Evolutionary conservation across 1,284 basidiomycete species (phyloP).

Genomic region (Porodaedalea pini): DNA sequence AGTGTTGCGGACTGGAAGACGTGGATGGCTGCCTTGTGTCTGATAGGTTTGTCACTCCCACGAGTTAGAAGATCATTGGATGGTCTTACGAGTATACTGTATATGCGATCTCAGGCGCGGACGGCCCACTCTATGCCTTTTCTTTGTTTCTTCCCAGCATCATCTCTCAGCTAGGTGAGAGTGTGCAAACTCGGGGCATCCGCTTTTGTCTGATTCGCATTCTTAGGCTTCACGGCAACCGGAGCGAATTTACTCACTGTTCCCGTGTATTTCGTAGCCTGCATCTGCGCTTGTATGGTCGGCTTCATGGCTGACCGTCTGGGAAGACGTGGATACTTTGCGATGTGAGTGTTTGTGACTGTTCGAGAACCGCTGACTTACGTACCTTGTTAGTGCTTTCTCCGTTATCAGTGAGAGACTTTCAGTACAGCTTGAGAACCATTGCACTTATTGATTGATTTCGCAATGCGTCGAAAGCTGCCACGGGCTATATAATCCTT

Average conservation of each 20-base stretch:
- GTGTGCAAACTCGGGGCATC: background rate
- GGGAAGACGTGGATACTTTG: constrained; percentile 56
- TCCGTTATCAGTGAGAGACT: constrained; percentile 35
- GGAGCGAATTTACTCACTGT: constrained; percentile 69
- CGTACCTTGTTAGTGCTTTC: constrained; percentile 28
- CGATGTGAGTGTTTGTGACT: constrained; percentile 43
- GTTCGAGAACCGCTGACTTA: background rate
- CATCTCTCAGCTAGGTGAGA: constrained; percentile 51
- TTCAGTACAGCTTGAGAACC: background rate
- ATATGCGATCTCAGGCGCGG: constrained; percentile 49
- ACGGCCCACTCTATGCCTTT: constrained; percentile 70
- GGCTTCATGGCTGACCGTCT: constrained; percentile 62
- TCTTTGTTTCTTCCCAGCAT: constrained; percentile 70
- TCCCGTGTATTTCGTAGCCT: constrained; percentile 66
- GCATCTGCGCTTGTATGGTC: constrained; percentile 58
- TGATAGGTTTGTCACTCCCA: constrained; percentile 10
- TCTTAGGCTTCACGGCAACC: constrained; percentile 59
- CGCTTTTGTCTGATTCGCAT: constrained; percentile 16
- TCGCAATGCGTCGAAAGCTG: constrained; percentile 23
- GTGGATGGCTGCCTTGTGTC: constrained; percentile 53
- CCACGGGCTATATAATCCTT: constrained; percentile 65
- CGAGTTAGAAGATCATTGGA: background rate
- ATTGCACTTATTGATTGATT: background rate
- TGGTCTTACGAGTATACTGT: background rate
- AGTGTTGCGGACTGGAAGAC: constrained; percentile 72